Evolutionary conservation across 2,329 filamentous ascomycete species (phyloP), one percentile per base, ranked within the genome.

Genomic region (Paracorniculantispora psalliotae): DNA sequence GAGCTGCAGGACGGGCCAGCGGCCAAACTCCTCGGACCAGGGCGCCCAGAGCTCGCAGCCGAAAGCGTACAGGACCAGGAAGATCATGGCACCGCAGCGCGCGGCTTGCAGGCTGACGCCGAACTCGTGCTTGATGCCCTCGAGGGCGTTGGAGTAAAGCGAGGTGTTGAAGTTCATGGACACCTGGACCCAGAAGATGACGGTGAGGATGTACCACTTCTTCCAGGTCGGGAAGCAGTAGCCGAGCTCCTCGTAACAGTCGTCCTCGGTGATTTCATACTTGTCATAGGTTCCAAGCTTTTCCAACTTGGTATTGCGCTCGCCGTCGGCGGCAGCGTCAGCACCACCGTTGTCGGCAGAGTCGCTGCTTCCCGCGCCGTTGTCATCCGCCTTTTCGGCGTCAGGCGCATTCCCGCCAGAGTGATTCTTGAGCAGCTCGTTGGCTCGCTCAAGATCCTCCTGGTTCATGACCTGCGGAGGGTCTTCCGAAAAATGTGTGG

Each of bases 11-110:
- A 94, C 82, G 1, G 87, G 87, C 77, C 86, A 89, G 52, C 91
- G 84, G 21, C 91, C 91, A 52, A 93, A 78, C 67, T 94, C 91
- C 70, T 96, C 91, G 48, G 85, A 89, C 89, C 90, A 94, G 0
- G 91, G 91, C 0, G 91, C 91, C 91, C 91, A 94, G 0, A 93
- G 80, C 72, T 94, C 91, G 70, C 91, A 94, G 37, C 91, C 91
- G 69, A 94, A 92, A 39, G 90, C 90, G 70, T 96, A 94, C 2
- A 86, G 72, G 53, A 94, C 81, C 41, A 96, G 75, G 75, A 93
- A 94, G 62, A 92, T 83, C 75, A 89, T 87, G 61, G 89, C 88
- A 69, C 90, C 90, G 59, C 84, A 82, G 57, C 89, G 83, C 4
- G 87, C 89, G 4, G 82, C 84, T 70, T 91, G 88, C 28, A 76